A percentile compares a stretch with the other conserved stretches of the same genome.
phyloP scores from a whole-genome alignment of 306 rosid species.

The Morella rubra region DNA sequence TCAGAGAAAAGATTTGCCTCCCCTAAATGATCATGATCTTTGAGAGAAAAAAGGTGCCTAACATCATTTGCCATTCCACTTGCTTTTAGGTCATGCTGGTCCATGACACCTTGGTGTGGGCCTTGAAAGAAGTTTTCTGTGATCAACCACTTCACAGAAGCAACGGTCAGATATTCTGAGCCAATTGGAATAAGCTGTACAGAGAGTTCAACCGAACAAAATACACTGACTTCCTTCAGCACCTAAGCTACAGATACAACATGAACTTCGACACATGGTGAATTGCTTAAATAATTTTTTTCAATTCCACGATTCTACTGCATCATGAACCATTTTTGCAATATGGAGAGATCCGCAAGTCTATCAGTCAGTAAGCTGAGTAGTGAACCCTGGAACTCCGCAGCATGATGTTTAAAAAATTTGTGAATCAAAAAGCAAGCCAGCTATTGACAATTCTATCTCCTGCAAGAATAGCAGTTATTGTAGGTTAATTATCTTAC shows the following conservation, averaged over 20 bases:
- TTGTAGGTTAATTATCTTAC: background rate
- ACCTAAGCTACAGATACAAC: background rate
- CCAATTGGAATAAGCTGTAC: background rate
- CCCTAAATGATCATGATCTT: conserved; percentile 3
- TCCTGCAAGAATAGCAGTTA: background rate
- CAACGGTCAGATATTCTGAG: background rate
- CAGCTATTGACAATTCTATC: background rate
- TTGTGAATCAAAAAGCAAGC: background rate
- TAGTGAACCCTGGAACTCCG: background rate
- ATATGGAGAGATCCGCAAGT: background rate
- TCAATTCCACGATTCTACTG: background rate
- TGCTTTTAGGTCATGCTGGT: conserved; percentile 13
- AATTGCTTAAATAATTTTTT: background rate
- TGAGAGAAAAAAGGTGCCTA: conserved; percentile 14
- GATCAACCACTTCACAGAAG: background rate
- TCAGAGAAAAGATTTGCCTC: conserved; percentile 14
- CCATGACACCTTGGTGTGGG: background rate
- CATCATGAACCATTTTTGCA: background rate
- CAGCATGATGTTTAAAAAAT: background rate
- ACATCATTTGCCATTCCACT: conserved; percentile 13
- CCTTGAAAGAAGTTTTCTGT: background rate
- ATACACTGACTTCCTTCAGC: background rate
- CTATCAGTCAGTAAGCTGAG: background rate
- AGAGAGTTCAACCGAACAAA: conserved; percentile 9
- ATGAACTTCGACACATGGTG: background rate